Evolutionary conservation across 1,284 basidiomycete genomes (phyloP).

Genomic region (Xerocomus nothofagi): DNA sequence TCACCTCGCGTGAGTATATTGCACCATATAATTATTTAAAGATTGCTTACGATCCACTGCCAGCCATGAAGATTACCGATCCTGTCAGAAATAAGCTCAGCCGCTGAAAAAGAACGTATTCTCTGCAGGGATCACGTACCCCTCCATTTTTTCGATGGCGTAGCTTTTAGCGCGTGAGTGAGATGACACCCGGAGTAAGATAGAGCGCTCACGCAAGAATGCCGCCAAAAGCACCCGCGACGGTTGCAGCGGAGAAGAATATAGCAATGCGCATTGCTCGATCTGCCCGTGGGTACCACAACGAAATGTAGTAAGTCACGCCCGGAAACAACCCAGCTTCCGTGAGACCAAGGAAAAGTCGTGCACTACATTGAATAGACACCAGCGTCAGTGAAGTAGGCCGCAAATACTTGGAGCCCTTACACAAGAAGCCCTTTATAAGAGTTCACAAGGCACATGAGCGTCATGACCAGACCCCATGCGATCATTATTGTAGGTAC

Average conservation of each 20-base stretch:
- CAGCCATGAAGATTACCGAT: constrained; percentile 42
- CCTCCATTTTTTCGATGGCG: constrained; percentile 37
- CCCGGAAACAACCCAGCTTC: constrained; percentile 57
- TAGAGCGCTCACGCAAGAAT: constrained; percentile 32
- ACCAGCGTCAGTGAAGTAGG: constrained; percentile 1
- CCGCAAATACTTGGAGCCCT: constrained; percentile 1
- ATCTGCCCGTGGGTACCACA: constrained; percentile 55
- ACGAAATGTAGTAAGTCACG: constrained; percentile 53
- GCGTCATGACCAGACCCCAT: constrained; percentile 47
- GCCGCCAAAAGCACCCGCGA: constrained; percentile 49
- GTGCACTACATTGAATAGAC: constrained; percentile 36
- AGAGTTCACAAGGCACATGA: constrained; percentile 40
- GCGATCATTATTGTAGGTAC: constrained; percentile 51
- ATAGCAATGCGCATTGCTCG: constrained; percentile 53
- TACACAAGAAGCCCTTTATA: constrained; percentile 34
- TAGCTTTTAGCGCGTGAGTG: constrained; percentile 23
- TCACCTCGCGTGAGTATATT: constrained; percentile 4
- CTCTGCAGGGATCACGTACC: constrained; percentile 29
- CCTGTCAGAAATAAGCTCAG: constrained; percentile 17
- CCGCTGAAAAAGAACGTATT: neutral
- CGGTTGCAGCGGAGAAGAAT: constrained; percentile 58
- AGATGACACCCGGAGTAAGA: neutral
- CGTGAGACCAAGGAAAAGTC: constrained; percentile 52
- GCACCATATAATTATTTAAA: neutral
- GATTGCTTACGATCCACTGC: constrained; percentile 51